phyloP scores from a whole-genome alignment of 1,284 basidiomycete species.

The Macrocybe sp. region DNA sequence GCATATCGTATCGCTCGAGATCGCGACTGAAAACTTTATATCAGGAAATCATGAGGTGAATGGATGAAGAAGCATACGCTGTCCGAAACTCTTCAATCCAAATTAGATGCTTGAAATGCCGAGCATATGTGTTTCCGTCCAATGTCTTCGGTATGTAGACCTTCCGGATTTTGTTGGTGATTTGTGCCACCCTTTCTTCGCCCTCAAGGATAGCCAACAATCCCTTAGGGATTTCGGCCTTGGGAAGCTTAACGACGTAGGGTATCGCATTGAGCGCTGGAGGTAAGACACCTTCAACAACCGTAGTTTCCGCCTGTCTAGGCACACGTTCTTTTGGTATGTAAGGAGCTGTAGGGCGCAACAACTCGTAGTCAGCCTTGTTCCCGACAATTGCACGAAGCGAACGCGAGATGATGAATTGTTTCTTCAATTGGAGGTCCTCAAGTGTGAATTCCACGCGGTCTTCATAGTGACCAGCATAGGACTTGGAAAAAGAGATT shows the following conservation, averaged over 20 bases:
- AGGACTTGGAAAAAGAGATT: conserved; percentile 28
- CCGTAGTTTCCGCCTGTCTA: conserved; percentile 33
- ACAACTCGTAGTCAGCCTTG: conserved; percentile 40
- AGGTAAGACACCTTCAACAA: conserved; percentile 45
- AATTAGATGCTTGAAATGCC: conserved; percentile 45
- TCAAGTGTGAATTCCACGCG: conserved; percentile 38
- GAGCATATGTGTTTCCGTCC: conserved; percentile 35
- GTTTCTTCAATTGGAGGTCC: conserved; percentile 31
- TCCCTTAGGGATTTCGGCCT: conserved; percentile 30
- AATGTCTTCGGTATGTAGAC: conserved; percentile 36
- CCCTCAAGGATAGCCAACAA: conserved; percentile 25
- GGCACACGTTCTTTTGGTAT: conserved; percentile 36
- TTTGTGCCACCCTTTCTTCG: conserved; percentile 18
- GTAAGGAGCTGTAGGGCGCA: conserved; percentile 49
- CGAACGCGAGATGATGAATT: conserved; percentile 40
- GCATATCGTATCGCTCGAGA: conserved; percentile 53
- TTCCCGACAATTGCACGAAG: conserved; percentile 39
- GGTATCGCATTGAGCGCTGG: conserved; percentile 34
- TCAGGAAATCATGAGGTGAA: not conserved
- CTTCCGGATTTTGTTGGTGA: conserved; percentile 20
- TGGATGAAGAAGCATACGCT: conserved; percentile 36
- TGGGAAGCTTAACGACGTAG: conserved; percentile 36
- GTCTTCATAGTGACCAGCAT: conserved; percentile 46
- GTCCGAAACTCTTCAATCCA: conserved; percentile 57
- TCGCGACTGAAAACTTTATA: conserved; percentile 37